A percentile compares a stretch with the other conserved stretches of the same genome.
Evolutionary conservation across 768 basidiomycete genomes (phyloP).

Genomic region (Trametes maxima): DNA sequence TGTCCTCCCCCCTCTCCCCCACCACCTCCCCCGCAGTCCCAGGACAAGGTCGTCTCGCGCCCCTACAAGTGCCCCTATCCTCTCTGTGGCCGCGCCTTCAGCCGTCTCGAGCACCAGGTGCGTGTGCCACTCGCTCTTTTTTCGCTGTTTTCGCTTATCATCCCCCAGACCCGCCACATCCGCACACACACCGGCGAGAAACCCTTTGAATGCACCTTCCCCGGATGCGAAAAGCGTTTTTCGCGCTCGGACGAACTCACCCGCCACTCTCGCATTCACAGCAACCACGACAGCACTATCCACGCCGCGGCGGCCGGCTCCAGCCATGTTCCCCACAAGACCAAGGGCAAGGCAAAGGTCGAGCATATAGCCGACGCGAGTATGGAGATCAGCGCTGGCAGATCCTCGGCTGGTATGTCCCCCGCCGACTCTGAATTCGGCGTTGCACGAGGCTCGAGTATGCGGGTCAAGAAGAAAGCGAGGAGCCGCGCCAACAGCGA

Average conservation of each 20-base stretch:
- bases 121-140: slow-evolving; percentile 30
- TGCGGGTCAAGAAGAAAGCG: slow-evolving; percentile 71
- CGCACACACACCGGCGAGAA: slow-evolving; percentile 99
- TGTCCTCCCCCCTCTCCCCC: slow-evolving; percentile 22
- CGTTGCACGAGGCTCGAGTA: slow-evolving; percentile 15
- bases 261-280: slow-evolving; percentile 92
- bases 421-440: slow-evolving; percentile 17
- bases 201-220: slow-evolving; percentile 89
- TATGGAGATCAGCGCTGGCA: slow-evolving; percentile 21
- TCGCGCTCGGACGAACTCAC: slow-evolving; percentile 98
- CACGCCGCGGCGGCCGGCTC: slow-evolving; percentile 9
- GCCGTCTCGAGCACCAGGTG: slow-evolving; percentile 94
- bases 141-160: slow-evolving; percentile 1
- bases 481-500: slow-evolving; percentile 78
- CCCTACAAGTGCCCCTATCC: slow-evolving; percentile 97
- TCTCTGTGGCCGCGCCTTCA: slow-evolving; percentile 93
- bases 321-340: slow-evolving; percentile 15
- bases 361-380: slow-evolving; percentile 29
- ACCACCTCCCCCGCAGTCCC: slow-evolving; percentile 15
- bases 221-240: slow-evolving; percentile 97
- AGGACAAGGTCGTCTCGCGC: slow-evolving; percentile 52
- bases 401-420: slow-evolving; percentile 17
- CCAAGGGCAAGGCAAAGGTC: slow-evolving; percentile 35
- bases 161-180: slow-evolving; percentile 87
- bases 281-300: slow-evolving; percentile 49